Base-by-base conservation (phyloP, 2,329 filamentous ascomycete species). In the Pseudogymnoascus sp. region DNA sequence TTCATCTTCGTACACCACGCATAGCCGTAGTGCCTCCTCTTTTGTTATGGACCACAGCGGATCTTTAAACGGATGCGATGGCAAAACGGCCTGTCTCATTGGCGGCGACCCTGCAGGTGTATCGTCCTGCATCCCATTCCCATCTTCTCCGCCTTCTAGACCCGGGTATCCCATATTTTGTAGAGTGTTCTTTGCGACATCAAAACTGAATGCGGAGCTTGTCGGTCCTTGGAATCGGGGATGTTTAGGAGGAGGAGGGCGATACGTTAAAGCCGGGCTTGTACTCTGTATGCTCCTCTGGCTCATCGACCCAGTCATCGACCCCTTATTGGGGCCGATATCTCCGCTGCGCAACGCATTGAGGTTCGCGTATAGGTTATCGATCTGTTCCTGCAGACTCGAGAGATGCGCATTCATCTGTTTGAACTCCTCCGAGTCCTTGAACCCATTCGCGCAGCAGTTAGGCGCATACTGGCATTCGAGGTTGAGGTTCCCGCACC, bases 391-490 rank as follows among this genome's bases (percentile, higher is more conserved):
- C 74, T 97, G 92, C 23, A 97, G 82, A 7, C 83, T 82, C 9
- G 79, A 78, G 64, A 97, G 85, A 68, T 95, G 89, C 36, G 82
- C 80, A 62, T 86, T 84, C 86, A 97, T 91, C 38, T 87, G 83
- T 71, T 87, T 90, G 79, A 92, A 97, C 74, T 97, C 93, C 8
- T 96, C 90, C 56, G 91, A 92, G 71, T 97, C 93, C 75, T 93
- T 95, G 81, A 96, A 92, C 59, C 85, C 91, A 78, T 85, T 93
- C 66, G 84, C 77, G 72, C 84, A 87, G 73, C 86, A 87, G 70
- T 87, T 87, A 12, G 85, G 82, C 5, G 86, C 80, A 75, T 89
- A 89, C 49, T 87, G 77, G 70, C 87, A 89, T 66, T 82, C 75
- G 16, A 88, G 78, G 68, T 84, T 86, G 73, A 89, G 84, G 68